Base-by-base conservation (phyloP, 176 grass and related monocot genomes). In the Triticum urartu region DNA sequence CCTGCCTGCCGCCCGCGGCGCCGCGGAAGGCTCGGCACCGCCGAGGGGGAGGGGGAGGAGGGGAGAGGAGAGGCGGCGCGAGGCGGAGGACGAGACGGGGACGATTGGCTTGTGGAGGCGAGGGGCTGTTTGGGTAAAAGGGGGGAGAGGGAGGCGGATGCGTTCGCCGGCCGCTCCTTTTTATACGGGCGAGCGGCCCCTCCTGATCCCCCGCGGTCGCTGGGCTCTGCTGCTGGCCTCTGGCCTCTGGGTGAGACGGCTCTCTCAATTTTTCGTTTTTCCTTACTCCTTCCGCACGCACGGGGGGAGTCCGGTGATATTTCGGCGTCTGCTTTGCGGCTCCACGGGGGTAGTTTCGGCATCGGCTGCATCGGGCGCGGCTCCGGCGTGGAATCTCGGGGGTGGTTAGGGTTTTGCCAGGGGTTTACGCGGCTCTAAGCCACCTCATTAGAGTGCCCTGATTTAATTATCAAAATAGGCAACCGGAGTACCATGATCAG, bases 101-200 rank as follows among this genome's bases (percentile, higher is more conserved):
- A 78, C 84, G 90, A 88, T 88, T 91, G 86, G 87, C 38, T 43
- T 77, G 6, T 21, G 86, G 25, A n/a, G 38, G 40, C 58, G 56
- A 82, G 86, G 85, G 82, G 71, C 82, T 88, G 82, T 85, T 82
- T 78, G 62, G 86, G 86, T 76, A 82, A 33, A 81, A 34, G 15
- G 9, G 9, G 21, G 9, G 11, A 12, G 32, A 32, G 9, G 64
- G 72, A 42, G 33, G 30, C 24, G 5, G 69, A 64, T 61, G 81
- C 60, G 35, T 33, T 38, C 82, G 77, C 82, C 72, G 84, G 79
- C 89, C 33, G 64, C 79, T 83, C 68, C 64, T 81, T 85, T 87
- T 91, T 91, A 88, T 91, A 88, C 8, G 72, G 86, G 39, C 45
- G 69, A 75, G 62, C 69, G 62, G 60, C 33, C 43, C 18, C 20